Percentiles rank a stretch among this genome's conserved stretches.
phyloP scores from a whole-genome alignment of 2,329 filamentous ascomycete genomes.

The Akanthomyces dipterigenus region DNA sequence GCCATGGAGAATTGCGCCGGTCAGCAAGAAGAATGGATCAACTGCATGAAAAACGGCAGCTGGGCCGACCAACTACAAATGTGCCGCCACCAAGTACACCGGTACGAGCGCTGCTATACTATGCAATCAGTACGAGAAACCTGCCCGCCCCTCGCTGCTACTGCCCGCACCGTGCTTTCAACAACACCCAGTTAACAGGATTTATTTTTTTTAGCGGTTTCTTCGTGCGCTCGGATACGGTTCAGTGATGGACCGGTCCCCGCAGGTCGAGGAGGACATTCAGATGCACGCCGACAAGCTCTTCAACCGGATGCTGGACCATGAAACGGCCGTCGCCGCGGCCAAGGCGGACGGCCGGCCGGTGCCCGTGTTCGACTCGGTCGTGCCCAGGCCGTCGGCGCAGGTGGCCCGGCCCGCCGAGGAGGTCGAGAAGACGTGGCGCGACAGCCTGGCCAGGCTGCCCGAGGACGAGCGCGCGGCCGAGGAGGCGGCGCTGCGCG shows the following conservation, averaged over 20 bases:
- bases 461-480: conserved; percentile 50
- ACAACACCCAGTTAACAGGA: not conserved
- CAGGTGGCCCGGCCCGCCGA: conserved; percentile 27
- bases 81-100: conserved; percentile 70
- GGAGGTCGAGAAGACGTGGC: conserved; percentile 44
- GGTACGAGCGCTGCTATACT: conserved; percentile 79
- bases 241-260: conserved; percentile 55
- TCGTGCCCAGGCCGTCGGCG: conserved; percentile 35
- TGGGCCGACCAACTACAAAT: conserved; percentile 65
- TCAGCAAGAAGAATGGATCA: conserved; percentile 74
- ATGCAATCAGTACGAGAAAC: conserved; percentile 68
- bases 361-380: conserved; percentile 51
- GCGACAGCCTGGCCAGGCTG: conserved; percentile 50
- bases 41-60: conserved; percentile 71
- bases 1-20: conserved; percentile 90
- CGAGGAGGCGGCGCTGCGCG: conserved; percentile 58
- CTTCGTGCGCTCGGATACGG: conserved; percentile 87
- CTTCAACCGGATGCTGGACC: conserved; percentile 78
- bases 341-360: conserved; percentile 57
- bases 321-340: conserved; percentile 68
- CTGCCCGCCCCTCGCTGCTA: not conserved
- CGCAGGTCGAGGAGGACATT: conserved; percentile 73
- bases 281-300: conserved; percentile 93
- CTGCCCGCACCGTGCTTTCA: not conserved
- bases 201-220: conserved; percentile 54